phyloP scores from a whole-genome alignment of 306 rosid genomes.

The Cercis canadensis region DNA sequence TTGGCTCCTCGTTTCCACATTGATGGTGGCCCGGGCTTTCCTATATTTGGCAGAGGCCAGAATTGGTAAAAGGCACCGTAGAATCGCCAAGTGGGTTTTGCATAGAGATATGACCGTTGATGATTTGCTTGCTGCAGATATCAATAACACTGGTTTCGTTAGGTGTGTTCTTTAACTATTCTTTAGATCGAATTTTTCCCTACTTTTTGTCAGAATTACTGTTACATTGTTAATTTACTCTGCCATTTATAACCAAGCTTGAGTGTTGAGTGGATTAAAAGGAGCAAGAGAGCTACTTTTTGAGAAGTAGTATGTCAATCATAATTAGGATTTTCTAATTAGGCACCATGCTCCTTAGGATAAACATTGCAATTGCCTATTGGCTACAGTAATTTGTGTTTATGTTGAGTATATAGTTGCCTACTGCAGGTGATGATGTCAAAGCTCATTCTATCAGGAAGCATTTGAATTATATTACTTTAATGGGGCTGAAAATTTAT shows the following conservation, averaged over 20 bases:
- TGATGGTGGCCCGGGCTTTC: constrained; percentile 83
- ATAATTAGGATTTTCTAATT: constrained; percentile 9
- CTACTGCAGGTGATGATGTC: not conserved
- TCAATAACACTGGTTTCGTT: constrained; percentile 78
- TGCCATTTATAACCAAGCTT: not conserved
- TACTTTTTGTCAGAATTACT: not conserved
- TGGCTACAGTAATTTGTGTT: not conserved
- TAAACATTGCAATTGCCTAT: constrained; percentile 12
- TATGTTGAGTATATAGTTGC: not conserved
- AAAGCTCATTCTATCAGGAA: not conserved
- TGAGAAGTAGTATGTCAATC: constrained; percentile 4
- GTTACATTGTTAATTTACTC: not conserved
- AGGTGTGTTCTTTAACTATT: constrained; percentile 43
- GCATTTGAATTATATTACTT: no score
- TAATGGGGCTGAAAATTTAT: no score
- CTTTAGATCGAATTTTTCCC: not conserved
- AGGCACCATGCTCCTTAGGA: not conserved
- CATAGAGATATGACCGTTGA: constrained; percentile 76
- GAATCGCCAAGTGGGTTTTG: constrained; percentile 64
- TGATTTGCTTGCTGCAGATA: constrained; percentile 80
- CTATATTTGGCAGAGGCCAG: constrained; percentile 80
- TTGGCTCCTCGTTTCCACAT: constrained; percentile 79
- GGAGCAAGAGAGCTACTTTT: not conserved
- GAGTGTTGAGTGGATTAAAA: not conserved
- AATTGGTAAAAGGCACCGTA: constrained; percentile 73